These are phyloP conservation scores for Chrysochromulina tobinii DNA, from an alignment of 78 protist genomes.

Conservation along the genomic window DNA sequence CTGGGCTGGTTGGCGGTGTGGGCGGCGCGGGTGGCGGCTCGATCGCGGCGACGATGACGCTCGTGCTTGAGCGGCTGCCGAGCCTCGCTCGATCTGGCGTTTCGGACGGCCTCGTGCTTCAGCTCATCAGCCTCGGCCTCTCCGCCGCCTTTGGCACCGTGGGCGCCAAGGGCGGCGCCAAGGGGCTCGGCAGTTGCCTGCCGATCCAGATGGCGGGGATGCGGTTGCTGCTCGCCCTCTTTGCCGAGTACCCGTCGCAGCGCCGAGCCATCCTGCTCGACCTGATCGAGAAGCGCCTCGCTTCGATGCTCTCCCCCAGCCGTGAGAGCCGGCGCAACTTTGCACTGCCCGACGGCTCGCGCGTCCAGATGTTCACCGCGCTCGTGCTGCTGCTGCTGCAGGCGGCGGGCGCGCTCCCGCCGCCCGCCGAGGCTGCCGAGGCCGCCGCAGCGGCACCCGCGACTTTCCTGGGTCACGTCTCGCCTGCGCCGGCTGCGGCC, in stretches of 20 bases:
- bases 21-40: too few species aligned
- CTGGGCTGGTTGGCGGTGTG: background rate
- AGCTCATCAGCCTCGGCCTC: background rate
- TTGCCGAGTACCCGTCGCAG: background rate
- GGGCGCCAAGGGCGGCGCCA: too few species aligned
- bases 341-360: background rate
- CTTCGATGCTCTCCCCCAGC: background rate
- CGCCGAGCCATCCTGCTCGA: background rate
- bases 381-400: background rate
- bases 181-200: too few species aligned
- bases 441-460: background rate
- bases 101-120: background rate
- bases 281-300: background rate
- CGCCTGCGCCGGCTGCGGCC: too few species aligned
- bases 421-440: background rate
- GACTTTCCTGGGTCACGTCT: too few species aligned
- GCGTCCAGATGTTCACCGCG: background rate
- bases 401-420: background rate
- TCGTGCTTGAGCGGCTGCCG: background rate
- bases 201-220: background rate
- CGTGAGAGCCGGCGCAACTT: background rate
- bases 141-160: background rate
- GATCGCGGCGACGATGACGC: background rate
- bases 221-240: background rate
- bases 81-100: background rate